A percentile compares a stretch with the other conserved stretches of the same genome.
phyloP scores from a whole-genome alignment of 805 yeast species.

The Sugiyamaella qingdaonensis region DNA sequence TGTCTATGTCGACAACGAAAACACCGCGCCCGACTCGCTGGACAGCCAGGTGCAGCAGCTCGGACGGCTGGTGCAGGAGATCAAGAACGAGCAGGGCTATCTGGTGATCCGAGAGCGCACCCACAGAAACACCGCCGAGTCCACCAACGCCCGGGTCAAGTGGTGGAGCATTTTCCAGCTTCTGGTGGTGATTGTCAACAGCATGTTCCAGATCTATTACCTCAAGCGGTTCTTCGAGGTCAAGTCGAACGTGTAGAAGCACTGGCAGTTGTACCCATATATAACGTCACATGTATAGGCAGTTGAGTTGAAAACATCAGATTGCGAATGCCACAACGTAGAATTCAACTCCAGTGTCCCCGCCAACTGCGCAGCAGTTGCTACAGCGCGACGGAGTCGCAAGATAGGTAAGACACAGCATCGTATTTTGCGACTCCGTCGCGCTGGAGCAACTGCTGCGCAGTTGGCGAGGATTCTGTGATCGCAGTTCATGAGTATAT shows the following conservation, averaged over 20 bases:
- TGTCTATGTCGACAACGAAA: constrained; percentile 74
- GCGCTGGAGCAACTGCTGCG: too few relatives aligned
- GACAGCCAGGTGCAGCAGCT: constrained; percentile 80
- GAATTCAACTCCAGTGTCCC: too few relatives aligned
- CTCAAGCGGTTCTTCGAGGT: constrained; percentile 94
- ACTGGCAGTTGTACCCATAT: too few relatives aligned
- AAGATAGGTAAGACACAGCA: too few relatives aligned
- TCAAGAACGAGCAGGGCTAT: constrained; percentile 85
- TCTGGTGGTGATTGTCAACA: constrained; percentile 76
- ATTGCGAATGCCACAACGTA: too few relatives aligned
- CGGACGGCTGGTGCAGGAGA: constrained; percentile 72
- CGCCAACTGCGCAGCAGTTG: too few relatives aligned
- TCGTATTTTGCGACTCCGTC: too few relatives aligned
- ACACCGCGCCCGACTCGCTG: constrained; percentile 69
- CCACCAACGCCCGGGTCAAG: constrained; percentile 92
- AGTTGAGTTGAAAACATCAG: too few relatives aligned
- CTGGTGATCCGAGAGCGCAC: constrained; percentile 94
- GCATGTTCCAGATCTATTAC: constrained; percentile 89
- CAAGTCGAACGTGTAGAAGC: constrained; percentile 66
- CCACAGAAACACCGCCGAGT: constrained; percentile 97
- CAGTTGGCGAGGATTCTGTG: too few relatives aligned
- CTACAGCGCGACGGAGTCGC: too few relatives aligned
- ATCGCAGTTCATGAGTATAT: too few relatives aligned
- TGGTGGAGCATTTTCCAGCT: constrained; percentile 97
- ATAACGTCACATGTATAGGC: too few relatives aligned